Base-by-base conservation (phyloP, 345 rosid species). In the Salix viminalis region DNA sequence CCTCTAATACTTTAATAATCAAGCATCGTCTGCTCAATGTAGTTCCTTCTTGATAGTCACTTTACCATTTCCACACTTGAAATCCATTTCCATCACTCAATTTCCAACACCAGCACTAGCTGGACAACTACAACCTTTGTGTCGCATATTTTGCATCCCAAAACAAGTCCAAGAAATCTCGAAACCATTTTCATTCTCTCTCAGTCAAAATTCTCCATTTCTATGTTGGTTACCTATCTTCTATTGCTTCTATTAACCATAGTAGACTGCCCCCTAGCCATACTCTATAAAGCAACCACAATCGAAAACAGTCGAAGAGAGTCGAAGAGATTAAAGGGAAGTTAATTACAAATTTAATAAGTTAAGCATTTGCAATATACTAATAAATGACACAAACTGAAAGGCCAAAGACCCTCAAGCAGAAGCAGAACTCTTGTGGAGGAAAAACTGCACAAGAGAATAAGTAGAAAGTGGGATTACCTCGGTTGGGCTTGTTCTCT, bases 401-500 rank as follows among this genome's bases (percentile, higher is more conserved):
- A 32, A 46, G 36, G 37, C 21, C 34, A 65, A n/a, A 36, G 48
- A 52, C 56, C 61, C 10, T 34, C 11, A 34, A 74, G 14, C 28
- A 30, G 24, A 44, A 75, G n/a, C 64, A 32, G 12, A 11, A 12
- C 0, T 16, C n/a, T 56, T 7, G 24, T 13, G n/a, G 5, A 5
- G 54, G 50, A 62, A 36, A 37, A 12, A 24, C 36, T 30, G 19
- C 56, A 64, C 28, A 24, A 60, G 34, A 23, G 39, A 30, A 70
- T n/a, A 64, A 76, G 4, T 67, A 60, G 70, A 23, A 30, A 48
- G 14, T 67, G 32, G 39, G 30, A 8, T 72, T 84, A 92, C 97
- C 97, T 89, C 96, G 75, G 46, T 28, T 7, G 97, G 97, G 84
- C 98, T 92, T 67, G 87, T 85, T 87, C 98, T 90, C 81, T 87